Percentiles rank a stretch among this genome's conserved stretches.
Evolutionary conservation across 306 rosid species (phyloP).

Genomic region (Dicorynia guianensis): DNA sequence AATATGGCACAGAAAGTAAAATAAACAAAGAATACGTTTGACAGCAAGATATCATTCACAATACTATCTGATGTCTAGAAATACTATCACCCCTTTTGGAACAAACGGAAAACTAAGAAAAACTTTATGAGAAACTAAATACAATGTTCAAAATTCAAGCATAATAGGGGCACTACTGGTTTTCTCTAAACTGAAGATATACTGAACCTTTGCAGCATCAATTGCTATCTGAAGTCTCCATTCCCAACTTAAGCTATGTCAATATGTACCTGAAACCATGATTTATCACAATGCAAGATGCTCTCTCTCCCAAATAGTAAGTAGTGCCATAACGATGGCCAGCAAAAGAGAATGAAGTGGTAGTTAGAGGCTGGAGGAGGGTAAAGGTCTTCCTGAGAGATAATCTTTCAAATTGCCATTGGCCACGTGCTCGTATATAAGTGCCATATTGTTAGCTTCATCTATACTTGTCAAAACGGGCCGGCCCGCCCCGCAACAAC

Average conservation of each 20-base stretch:
- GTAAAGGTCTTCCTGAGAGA: conserved; percentile 53
- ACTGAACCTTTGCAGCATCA: conserved; percentile 72
- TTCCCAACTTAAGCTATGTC: conserved; percentile 62
- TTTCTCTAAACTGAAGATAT: conserved; percentile 8
- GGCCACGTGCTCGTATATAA: conserved; percentile 68
- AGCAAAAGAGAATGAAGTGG: not conserved
- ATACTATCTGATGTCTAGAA: not conserved
- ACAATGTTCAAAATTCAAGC: too few relatives aligned
- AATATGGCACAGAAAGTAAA: too few relatives aligned
- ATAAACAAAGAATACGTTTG: not conserved
- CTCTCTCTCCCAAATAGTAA: conserved; percentile 14
- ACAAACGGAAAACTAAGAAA: not conserved
- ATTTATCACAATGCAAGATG: conserved; percentile 32
- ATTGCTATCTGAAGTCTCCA: conserved; percentile 68
- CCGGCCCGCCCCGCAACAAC: too few relatives aligned
- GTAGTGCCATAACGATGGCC: conserved; percentile 11
- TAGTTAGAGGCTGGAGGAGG: conserved; percentile 7
- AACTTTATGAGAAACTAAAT: not conserved
- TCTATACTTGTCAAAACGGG: too few relatives aligned
- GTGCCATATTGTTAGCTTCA: conserved; percentile 65
- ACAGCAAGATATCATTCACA: not conserved
- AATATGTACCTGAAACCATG: conserved; percentile 54
- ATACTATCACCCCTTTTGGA: not conserved
- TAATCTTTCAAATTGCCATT: conserved; percentile 64
- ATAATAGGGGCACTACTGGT: not conserved